Evolutionary conservation across 1,284 basidiomycete species (phyloP).

Genomic region (Trichosporon sp.): DNA sequence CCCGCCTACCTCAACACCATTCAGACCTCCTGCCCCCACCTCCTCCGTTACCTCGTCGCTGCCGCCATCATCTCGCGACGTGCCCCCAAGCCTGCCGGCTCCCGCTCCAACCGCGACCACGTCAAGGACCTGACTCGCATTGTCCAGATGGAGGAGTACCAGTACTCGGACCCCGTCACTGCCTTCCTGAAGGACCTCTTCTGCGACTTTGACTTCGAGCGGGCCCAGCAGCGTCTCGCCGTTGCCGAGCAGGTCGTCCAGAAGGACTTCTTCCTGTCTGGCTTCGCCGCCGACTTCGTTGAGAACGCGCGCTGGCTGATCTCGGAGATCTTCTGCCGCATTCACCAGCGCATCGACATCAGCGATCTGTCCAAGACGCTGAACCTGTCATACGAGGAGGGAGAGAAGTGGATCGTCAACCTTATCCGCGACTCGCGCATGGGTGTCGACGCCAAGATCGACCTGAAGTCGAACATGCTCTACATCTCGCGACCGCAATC

Average conservation of each 20-base stretch:
- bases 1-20: constrained; percentile 97
- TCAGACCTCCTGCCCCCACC: constrained; percentile 89
- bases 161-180: constrained; percentile 90
- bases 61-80: constrained; percentile 89
- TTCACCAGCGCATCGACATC: constrained; percentile 95
- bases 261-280: constrained; percentile 90
- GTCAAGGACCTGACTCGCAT: constrained; percentile 84
- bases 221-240: constrained; percentile 75
- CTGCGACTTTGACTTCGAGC: constrained; percentile 85
- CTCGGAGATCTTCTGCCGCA: constrained; percentile 94
- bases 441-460: constrained; percentile 93
- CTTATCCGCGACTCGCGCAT: constrained; percentile 93
- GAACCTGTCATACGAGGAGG: constrained; percentile 86
- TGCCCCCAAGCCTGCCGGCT: constrained; percentile 46
- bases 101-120: constrained; percentile 63
- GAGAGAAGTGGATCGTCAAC: constrained; percentile 99
- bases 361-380: constrained; percentile 87
- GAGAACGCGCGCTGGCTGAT: constrained; percentile 94
- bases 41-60: constrained; percentile 88
- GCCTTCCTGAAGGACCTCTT: constrained; percentile 90
- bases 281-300: constrained; percentile 87
- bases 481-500: constrained; percentile 86
- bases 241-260: constrained; percentile 77
- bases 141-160: constrained; percentile 88
- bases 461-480: constrained; percentile 92